Evolutionary conservation across 345 rosid species (phyloP).

Genomic region (Eucalyptus viminalis): DNA sequence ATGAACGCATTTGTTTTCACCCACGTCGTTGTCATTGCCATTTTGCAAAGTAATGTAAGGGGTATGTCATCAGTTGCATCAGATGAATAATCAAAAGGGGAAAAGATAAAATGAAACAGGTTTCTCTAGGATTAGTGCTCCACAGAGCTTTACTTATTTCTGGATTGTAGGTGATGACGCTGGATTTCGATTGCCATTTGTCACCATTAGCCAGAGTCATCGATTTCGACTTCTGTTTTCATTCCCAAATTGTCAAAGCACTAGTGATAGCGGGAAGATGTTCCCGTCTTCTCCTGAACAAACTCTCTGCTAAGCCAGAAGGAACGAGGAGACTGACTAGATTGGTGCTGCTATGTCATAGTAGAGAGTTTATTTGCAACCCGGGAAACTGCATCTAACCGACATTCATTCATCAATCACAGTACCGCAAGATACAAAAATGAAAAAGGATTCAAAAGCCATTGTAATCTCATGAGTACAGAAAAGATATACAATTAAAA

Average conservation of each 20-base stretch:
- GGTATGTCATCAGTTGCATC: too few relatives aligned
- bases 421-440: neutral
- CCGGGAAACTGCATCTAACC: neutral
- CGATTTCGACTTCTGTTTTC: too few relatives aligned
- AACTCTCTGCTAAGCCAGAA: too few relatives aligned
- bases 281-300: neutral
- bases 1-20: too few relatives aligned
- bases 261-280: too few relatives aligned
- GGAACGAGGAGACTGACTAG: neutral
- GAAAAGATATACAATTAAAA: neutral
- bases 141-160: neutral
- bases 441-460: neutral
- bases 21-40: too few relatives aligned
- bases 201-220: neutral
- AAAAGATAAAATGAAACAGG: too few relatives aligned
- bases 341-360: neutral
- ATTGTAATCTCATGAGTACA: neutral
- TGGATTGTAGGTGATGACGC: neutral
- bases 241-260: neutral
- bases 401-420: neutral
- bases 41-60: too few relatives aligned
- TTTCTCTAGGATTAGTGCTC: too few relatives aligned
- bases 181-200: neutral
- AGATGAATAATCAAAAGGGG: too few relatives aligned
- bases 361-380: neutral